phyloP scores from a whole-genome alignment of 345 rosid species.

The Populus davidiana region DNA sequence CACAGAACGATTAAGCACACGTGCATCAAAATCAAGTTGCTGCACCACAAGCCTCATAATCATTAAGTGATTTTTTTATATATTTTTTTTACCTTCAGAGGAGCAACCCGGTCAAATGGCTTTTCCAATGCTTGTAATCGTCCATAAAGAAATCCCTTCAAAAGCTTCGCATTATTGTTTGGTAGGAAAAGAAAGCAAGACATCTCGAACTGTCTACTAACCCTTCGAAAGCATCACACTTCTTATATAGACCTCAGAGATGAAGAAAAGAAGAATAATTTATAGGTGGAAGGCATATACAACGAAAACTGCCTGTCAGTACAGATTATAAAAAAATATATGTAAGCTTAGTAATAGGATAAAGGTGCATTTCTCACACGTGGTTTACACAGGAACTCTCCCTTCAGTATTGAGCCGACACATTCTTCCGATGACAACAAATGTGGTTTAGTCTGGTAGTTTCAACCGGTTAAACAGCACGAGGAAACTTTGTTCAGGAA shows the following conservation, averaged over 20 bases:
- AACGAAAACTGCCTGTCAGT: conserved; percentile 10
- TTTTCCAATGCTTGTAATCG: background rate
- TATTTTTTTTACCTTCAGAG: too few relatives aligned
- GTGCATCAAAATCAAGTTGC: background rate
- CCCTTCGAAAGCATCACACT: background rate
- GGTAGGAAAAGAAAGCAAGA: background rate
- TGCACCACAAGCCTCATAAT: background rate
- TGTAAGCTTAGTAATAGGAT: background rate
- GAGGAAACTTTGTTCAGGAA: conserved; percentile 88
- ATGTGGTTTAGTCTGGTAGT: conserved; percentile 53
- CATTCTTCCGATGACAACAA: background rate
- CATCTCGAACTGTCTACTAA: background rate
- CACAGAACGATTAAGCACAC: background rate
- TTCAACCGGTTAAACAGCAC: conserved; percentile 82
- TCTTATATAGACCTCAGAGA: background rate
- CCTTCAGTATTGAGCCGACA: background rate
- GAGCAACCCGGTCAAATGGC: background rate
- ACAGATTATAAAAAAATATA: background rate
- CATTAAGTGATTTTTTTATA: too few relatives aligned
- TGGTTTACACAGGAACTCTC: conserved; percentile 3
- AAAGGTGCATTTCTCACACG: background rate
- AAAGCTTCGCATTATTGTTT: background rate
- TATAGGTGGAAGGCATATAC: conserved; percentile 3
- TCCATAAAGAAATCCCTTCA: background rate
- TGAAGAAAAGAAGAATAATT: background rate